Percentiles rank a stretch among this genome's conserved stretches.
Evolutionary conservation across 306 rosid species (phyloP).

Genomic region (Phaseolus lunatus): DNA sequence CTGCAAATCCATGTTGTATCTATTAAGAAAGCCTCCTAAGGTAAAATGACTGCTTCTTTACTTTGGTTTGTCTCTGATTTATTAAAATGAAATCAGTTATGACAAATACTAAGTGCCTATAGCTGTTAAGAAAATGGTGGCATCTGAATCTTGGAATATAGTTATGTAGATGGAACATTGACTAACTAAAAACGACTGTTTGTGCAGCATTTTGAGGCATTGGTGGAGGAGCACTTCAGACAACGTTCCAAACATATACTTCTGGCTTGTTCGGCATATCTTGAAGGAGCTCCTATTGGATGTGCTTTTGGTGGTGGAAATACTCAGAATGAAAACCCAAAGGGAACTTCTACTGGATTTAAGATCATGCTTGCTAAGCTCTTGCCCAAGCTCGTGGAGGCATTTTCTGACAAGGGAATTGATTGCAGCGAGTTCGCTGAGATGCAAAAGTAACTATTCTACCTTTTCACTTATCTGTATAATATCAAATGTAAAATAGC

Average conservation of each 20-base stretch:
- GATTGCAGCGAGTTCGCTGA: slow-evolving; percentile 67
- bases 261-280: slow-evolving; percentile 72
- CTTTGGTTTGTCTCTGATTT: slow-evolving; percentile 19
- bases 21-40: slow-evolving; percentile 76
- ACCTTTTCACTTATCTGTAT: slow-evolving; percentile 39
- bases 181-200: slow-evolving; percentile 24
- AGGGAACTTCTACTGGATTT: slow-evolving; percentile 84
- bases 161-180: slow-evolving; percentile 15
- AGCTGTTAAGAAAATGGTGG: slow-evolving; percentile 9
- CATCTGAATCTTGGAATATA: slow-evolving; percentile 5
- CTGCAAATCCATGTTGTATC: slow-evolving; percentile 82
- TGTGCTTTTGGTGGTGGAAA: slow-evolving; percentile 52
- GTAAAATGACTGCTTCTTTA: slow-evolving; percentile 51
- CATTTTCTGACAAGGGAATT: slow-evolving; percentile 73
- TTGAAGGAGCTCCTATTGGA: slow-evolving; percentile 85
- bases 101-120: neutral
- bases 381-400: slow-evolving; percentile 78
- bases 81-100: neutral
- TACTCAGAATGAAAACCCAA: slow-evolving; percentile 49
- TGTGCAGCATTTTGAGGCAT: slow-evolving; percentile 83
- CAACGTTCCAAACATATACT: slow-evolving; percentile 64
- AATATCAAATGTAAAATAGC: slow-evolving; percentile 41
- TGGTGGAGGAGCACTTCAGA: slow-evolving; percentile 81
- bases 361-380: slow-evolving; percentile 92
- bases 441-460: slow-evolving; percentile 48